Conservation (phyloP, 2,329 filamentous ascomycete genomes). For the Clarireedia paspali region DNA sequence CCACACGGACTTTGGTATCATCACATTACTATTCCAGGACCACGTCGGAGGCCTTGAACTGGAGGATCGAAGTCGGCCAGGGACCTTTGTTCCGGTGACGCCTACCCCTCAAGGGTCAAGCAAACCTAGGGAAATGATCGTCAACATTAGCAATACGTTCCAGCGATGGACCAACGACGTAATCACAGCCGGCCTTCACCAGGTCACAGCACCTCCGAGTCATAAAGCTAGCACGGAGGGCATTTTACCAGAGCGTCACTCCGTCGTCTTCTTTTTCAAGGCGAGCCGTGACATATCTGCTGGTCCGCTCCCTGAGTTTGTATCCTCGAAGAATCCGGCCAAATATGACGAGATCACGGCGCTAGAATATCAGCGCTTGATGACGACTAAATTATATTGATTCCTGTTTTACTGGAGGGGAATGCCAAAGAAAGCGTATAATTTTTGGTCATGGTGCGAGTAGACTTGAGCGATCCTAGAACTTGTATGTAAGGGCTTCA, state of each 20-base stretch:
- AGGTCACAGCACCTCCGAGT: conserved; percentile 5
- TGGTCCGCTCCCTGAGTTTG: conserved; percentile 5
- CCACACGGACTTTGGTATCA: conserved; percentile 43
- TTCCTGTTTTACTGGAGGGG: no score
- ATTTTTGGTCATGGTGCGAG: no score
- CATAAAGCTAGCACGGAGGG: background rate
- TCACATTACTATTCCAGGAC: conserved; percentile 48
- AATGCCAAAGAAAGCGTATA: no score
- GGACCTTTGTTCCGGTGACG: conserved; percentile 35
- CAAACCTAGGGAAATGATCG: conserved; percentile 32
- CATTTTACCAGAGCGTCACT: conserved; percentile 1
- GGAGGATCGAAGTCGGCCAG: conserved; percentile 34
- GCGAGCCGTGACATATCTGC: conserved; percentile 9
- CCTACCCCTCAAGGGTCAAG: conserved; percentile 33
- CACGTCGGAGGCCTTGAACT: conserved; percentile 43
- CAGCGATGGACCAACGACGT: conserved; percentile 14
- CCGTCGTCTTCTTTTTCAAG: conserved; percentile 11
- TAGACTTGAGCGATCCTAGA: no score
- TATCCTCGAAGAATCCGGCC: background rate
- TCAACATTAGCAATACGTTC: conserved; percentile 38
- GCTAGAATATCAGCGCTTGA: conserved; percentile 9
- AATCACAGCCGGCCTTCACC: conserved; percentile 11
- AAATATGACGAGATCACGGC: conserved; percentile 11
- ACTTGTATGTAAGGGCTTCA: no score
- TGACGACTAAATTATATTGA: background rate